Percentiles rank a stretch among this genome's conserved stretches.
phyloP scores from a whole-genome alignment of 2,329 filamentous ascomycete genomes.

The Talaromyces sp. region DNA sequence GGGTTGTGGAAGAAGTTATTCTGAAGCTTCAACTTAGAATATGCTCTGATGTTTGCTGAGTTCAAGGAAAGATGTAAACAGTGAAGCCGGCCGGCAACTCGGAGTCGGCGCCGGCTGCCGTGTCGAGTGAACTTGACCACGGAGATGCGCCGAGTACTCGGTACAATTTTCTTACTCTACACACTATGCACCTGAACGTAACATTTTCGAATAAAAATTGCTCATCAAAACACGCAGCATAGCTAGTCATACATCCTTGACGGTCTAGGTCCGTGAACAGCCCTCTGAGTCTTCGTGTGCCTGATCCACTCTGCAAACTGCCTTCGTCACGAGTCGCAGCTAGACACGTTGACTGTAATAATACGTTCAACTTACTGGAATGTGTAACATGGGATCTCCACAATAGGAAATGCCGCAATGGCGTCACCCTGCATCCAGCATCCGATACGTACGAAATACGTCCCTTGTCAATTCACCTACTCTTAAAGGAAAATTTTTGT shows the following conservation, averaged over 20 bases:
- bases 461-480: neutral
- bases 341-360: neutral
- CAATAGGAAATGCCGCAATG: conserved; percentile 18
- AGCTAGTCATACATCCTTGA: neutral
- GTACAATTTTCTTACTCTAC: neutral
- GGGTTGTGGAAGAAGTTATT: neutral
- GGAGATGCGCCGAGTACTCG: conserved; percentile 6
- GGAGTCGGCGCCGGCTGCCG: conserved; percentile 3
- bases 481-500: neutral
- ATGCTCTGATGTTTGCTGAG: neutral
- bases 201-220: neutral
- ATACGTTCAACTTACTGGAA: neutral
- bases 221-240: neutral
- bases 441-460: neutral
- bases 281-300: neutral
- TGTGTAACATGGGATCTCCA: conserved; percentile 11
- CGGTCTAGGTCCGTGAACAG: neutral
- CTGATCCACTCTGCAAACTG: neutral
- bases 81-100: neutral
- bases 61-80: neutral
- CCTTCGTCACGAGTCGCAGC: neutral
- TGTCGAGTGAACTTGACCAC: neutral
- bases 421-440: neutral
- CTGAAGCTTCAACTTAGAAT: neutral
- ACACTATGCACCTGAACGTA: too few species aligned